Percentiles rank a stretch among this genome's conserved stretches.
These are phyloP conservation scores for Metschnikowia lunata DNA, from an alignment of 805 yeast species.

Conservation along the genomic window DNA sequence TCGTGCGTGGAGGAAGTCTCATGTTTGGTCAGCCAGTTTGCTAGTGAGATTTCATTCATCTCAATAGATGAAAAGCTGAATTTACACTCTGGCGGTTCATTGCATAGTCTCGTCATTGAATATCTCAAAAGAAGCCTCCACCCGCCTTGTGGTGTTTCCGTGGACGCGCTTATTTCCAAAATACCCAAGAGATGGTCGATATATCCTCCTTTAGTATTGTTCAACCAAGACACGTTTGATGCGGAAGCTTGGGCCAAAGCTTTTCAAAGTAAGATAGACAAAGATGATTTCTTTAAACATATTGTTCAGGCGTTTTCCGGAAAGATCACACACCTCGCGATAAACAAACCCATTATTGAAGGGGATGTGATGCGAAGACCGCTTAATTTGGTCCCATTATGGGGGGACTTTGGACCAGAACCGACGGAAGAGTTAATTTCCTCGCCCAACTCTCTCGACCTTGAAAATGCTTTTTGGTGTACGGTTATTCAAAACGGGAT, in stretches of 20 bases:
- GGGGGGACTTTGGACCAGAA: constrained; percentile 62
- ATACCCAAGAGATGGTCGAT: constrained; percentile 55
- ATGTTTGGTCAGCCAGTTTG: not conserved
- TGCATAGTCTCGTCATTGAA: not conserved
- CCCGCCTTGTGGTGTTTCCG: too few relatives aligned
- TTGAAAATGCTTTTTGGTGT: constrained; percentile 66
- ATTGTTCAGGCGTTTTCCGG: constrained; percentile 6
- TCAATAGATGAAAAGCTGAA: not conserved
- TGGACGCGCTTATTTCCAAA: not conserved
- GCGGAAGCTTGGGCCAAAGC: constrained; percentile 27
- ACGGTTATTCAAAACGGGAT: constrained; percentile 66
- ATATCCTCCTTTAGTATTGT: constrained; percentile 64
- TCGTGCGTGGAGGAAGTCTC: not conserved
- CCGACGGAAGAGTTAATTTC: constrained; percentile 21
- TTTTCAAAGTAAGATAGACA: constrained; percentile 4
- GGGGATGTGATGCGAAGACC: constrained; percentile 63
- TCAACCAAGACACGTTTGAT: constrained; percentile 48
- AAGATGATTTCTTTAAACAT: constrained; percentile 13
- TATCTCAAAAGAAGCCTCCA: not conserved
- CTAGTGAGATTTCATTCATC: not conserved
- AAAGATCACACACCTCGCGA: constrained; percentile 56
- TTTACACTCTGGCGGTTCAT: not conserved
- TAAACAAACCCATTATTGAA: constrained; percentile 61
- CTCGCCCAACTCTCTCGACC: constrained; percentile 31
- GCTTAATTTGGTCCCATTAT: constrained; percentile 50